phyloP scores from a whole-genome alignment of 2,329 filamentous ascomycete species.

The Exutisphaerella laricina region DNA sequence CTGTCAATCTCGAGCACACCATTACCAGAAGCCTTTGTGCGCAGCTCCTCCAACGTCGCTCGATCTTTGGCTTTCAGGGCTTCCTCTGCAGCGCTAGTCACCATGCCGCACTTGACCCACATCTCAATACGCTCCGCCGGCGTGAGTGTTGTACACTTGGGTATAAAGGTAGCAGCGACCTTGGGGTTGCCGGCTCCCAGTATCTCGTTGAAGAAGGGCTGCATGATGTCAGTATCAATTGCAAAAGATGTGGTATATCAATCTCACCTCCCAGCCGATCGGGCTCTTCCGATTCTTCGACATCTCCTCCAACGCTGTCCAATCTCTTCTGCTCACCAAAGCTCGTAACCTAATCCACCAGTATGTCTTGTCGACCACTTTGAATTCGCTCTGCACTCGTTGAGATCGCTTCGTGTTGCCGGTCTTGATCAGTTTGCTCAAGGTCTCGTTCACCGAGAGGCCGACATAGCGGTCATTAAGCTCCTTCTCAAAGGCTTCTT shows the following conservation, averaged over 20 bases:
- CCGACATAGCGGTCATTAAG: constrained; percentile 65
- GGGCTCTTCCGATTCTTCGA: constrained; percentile 73
- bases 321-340: constrained; percentile 82
- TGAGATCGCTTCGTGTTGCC: constrained; percentile 80
- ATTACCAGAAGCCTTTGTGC: constrained; percentile 65
- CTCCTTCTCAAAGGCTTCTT: constrained; percentile 82
- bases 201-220: constrained; percentile 89
- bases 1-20: constrained; percentile 77
- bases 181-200: constrained; percentile 85
- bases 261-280: constrained; percentile 88
- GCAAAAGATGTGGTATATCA: neutral
- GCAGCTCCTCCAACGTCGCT: constrained; percentile 65
- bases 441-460: constrained; percentile 81
- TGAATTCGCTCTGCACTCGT: constrained; percentile 88
- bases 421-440: constrained; percentile 77
- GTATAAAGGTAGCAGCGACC: constrained; percentile 74
- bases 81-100: constrained; percentile 85
- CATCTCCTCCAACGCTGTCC: constrained; percentile 86
- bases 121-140: constrained; percentile 71
- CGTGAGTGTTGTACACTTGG: constrained; percentile 72
- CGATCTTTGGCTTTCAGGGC: constrained; percentile 75
- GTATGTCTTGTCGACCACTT: constrained; percentile 80
- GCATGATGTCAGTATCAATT: constrained; percentile 15
- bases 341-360: constrained; percentile 86
- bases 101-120: constrained; percentile 94